These are phyloP conservation scores for Aspergillus latus DNA, from an alignment of 2,329 filamentous ascomycete species.

Conservation along the genomic window DNA sequence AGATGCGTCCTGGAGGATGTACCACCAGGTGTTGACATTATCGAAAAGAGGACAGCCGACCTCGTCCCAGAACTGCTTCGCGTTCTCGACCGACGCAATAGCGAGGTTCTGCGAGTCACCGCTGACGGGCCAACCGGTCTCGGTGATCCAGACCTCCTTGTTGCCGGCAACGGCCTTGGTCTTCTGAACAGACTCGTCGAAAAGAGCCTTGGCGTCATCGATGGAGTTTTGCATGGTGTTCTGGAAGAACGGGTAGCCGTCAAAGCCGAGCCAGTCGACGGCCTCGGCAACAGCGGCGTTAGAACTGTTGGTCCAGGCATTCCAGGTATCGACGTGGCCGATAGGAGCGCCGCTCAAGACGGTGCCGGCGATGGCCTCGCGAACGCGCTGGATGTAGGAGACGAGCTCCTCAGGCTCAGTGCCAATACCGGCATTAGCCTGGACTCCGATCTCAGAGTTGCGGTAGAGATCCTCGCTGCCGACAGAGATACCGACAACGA, in stretches of 20 bases:
- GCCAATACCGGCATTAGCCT: slow-evolving; percentile 63
- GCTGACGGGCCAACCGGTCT: slow-evolving; percentile 82
- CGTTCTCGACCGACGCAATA: slow-evolving; percentile 65
- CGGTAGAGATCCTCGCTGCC: slow-evolving; percentile 87
- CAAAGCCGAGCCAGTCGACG: slow-evolving; percentile 77
- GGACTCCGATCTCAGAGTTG: slow-evolving; percentile 67
- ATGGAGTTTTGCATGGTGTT: slow-evolving; percentile 66
- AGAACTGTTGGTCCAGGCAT: slow-evolving; percentile 69
- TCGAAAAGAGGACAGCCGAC: slow-evolving; percentile 65
- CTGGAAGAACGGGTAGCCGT: slow-evolving; percentile 84
- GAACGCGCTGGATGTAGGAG: slow-evolving; percentile 69
- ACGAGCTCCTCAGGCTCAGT: slow-evolving; percentile 62
- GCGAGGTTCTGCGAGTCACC: slow-evolving; percentile 64
- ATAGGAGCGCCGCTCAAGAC: slow-evolving; percentile 55
- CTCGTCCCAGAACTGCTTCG: slow-evolving; percentile 75
- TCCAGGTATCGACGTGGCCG: slow-evolving; percentile 91
- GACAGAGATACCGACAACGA: slow-evolving; percentile 77
- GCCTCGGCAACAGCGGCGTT: slow-evolving; percentile 70
- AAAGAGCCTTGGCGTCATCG: slow-evolving; percentile 62
- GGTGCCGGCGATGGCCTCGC: slow-evolving; percentile 63
- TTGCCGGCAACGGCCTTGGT: slow-evolving; percentile 60
- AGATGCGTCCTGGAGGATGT: slow-evolving; percentile 40
- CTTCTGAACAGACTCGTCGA: slow-evolving; percentile 64
- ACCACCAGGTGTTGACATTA: slow-evolving; percentile 46
- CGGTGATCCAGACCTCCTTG: slow-evolving; percentile 81